phyloP scores from a whole-genome alignment of 192 early-diverging fungal species.

The Entomortierella beljakovae region DNA sequence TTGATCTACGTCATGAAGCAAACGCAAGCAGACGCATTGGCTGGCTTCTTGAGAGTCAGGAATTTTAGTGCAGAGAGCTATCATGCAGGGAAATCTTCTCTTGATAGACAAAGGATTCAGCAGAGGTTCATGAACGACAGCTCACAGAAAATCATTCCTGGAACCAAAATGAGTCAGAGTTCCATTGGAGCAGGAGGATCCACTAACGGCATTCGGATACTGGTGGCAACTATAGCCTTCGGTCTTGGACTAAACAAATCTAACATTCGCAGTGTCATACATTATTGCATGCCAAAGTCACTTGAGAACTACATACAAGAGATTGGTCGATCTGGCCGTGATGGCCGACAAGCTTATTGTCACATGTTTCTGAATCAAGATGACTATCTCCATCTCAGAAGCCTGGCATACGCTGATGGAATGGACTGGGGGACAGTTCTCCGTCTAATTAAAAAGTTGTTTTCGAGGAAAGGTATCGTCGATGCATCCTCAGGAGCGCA shows the following conservation, averaged over 20 bases:
- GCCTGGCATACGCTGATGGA: slow-evolving; percentile 56
- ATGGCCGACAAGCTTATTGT: slow-evolving; percentile 58
- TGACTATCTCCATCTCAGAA: slow-evolving; percentile 58
- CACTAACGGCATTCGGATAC: slow-evolving; percentile 63
- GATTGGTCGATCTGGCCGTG: slow-evolving; percentile 75
- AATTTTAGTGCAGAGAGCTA: slow-evolving; percentile 79
- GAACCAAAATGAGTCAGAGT: neutral
- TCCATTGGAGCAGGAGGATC: slow-evolving; percentile 9
- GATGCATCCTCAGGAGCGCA: neutral
- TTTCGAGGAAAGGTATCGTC: slow-evolving; percentile 27
- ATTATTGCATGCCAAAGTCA: slow-evolving; percentile 77
- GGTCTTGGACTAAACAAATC: slow-evolving; percentile 81
- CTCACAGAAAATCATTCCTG: slow-evolving; percentile 17
- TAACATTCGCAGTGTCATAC: slow-evolving; percentile 78
- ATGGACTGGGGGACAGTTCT: slow-evolving; percentile 49
- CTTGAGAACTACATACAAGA: slow-evolving; percentile 86
- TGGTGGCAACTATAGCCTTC: slow-evolving; percentile 82
- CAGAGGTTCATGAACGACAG: slow-evolving; percentile 66
- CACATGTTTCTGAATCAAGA: slow-evolving; percentile 65
- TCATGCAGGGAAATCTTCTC: slow-evolving; percentile 75
- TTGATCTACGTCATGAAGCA: slow-evolving; percentile 78
- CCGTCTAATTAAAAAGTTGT: slow-evolving; percentile 39
- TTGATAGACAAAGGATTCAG: slow-evolving; percentile 74
- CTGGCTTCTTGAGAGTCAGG: slow-evolving; percentile 73
- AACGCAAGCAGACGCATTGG: slow-evolving; percentile 74